phyloP scores from a whole-genome alignment of 352 stramenopile species.

The Blastocystis sp. region DNA sequence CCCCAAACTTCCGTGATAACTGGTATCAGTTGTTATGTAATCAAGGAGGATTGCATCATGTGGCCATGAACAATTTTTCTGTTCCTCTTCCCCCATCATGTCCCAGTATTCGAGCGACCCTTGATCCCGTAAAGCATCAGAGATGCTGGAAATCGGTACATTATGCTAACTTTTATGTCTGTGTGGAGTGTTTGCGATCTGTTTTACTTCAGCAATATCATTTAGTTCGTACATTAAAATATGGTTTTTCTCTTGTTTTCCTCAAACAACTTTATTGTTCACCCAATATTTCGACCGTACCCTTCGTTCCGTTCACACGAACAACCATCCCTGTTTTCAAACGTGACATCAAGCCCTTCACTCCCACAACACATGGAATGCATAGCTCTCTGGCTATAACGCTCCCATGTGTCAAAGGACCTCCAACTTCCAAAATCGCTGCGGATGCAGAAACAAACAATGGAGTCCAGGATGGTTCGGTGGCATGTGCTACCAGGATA shows the following conservation, averaged over 20 bases:
- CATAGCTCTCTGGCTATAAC: neutral
- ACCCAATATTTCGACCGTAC: neutral
- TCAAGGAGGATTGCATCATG: neutral
- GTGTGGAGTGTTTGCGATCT: constrained; percentile 38
- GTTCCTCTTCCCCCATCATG: neutral
- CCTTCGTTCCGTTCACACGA: constrained; percentile 9
- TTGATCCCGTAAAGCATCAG: constrained; percentile 49
- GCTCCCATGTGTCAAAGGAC: constrained; percentile 1
- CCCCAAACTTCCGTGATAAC: constrained; percentile 53
- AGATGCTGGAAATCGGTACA: constrained; percentile 48
- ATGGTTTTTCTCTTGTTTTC: neutral
- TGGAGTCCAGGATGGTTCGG: constrained; percentile 13
- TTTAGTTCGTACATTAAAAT: constrained; percentile 16
- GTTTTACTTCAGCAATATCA: constrained; percentile 30
- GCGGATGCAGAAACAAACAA: neutral
- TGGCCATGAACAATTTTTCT: constrained; percentile 60
- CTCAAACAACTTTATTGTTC: neutral
- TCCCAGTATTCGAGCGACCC: constrained; percentile 27
- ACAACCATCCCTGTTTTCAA: constrained; percentile 31
- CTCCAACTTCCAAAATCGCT: neutral
- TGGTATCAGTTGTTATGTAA: constrained; percentile 58
- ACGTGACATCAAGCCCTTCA: neutral
- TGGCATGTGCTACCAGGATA: constrained; percentile 19
- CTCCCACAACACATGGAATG: constrained; percentile 14
- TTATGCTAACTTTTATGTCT: constrained; percentile 51